A percentile compares a stretch with the other conserved stretches of the same genome.
Evolutionary conservation across 257 asterid genomes (phyloP).

Genomic region (Gentiana macrophylla): DNA sequence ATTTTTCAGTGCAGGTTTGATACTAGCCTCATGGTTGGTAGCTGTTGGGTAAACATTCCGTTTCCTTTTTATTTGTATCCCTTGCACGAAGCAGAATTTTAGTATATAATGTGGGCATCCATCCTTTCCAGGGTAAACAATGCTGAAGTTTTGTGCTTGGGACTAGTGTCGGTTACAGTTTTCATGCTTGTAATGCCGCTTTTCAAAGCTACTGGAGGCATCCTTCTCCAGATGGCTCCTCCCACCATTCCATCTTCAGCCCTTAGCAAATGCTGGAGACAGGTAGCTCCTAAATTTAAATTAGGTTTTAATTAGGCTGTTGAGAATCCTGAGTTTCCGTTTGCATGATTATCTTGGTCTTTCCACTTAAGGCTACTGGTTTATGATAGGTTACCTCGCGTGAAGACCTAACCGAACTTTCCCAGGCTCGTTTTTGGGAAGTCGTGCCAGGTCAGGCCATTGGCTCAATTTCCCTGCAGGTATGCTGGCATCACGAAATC

Average conservation of each 20-base stretch:
- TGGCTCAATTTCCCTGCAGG: slow-evolving; percentile 81
- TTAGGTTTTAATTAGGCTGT: background rate
- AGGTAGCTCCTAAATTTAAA: slow-evolving; percentile 28
- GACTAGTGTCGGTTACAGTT: slow-evolving; percentile 75
- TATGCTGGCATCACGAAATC: slow-evolving; percentile 2
- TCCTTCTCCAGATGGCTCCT: slow-evolving; percentile 82
- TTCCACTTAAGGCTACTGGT: background rate
- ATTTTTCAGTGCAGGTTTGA: slow-evolving; percentile 89
- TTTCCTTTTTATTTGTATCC: slow-evolving; percentile 1
- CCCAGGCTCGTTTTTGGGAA: slow-evolving; percentile 90
- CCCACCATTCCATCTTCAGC: slow-evolving; percentile 74
- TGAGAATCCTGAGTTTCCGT: too few relatives aligned
- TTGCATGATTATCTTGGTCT: background rate
- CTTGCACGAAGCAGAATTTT: background rate
- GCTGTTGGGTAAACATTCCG: slow-evolving; percentile 63
- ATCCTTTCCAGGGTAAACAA: slow-evolving; percentile 54
- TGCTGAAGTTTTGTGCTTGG: slow-evolving; percentile 94
- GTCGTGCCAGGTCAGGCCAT: slow-evolving; percentile 80
- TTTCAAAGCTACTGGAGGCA: slow-evolving; percentile 70
- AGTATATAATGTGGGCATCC: background rate
- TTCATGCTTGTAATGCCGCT: slow-evolving; percentile 94
- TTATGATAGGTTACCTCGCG: slow-evolving; percentile 42
- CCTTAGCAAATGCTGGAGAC: slow-evolving; percentile 85
- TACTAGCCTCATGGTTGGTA: slow-evolving; percentile 92
- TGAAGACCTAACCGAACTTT: slow-evolving; percentile 60